phyloP scores from a whole-genome alignment of 768 basidiomycete species.

The Daedaleopsis sinensis region DNA sequence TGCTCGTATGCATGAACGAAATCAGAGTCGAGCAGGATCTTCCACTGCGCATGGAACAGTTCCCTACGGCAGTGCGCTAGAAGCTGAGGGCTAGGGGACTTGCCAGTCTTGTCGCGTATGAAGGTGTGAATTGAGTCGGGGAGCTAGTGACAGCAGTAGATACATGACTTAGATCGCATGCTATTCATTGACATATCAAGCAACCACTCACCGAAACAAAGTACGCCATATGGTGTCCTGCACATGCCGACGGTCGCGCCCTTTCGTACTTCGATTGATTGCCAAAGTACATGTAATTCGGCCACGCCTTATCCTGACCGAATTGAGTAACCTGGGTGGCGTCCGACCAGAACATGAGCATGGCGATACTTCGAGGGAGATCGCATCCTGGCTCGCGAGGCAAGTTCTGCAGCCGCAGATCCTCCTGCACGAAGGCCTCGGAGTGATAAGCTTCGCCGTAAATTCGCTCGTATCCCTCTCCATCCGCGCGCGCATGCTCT shows the following conservation, averaged over 20 bases:
- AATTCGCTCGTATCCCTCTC: constrained; percentile 12
- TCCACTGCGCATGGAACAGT: constrained; percentile 31
- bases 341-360: constrained; percentile 30
- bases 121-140: too few relatives aligned
- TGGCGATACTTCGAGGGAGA: constrained; percentile 23
- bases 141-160: too few relatives aligned
- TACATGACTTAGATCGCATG: too few relatives aligned
- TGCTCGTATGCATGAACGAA: constrained; percentile 27
- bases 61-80: constrained; percentile 34
- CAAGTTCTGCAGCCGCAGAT: constrained; percentile 14
- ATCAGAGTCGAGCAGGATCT: constrained; percentile 22
- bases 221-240: constrained; percentile 37
- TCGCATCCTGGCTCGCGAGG: constrained; percentile 23
- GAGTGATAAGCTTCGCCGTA: constrained; percentile 22
- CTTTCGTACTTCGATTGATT: constrained; percentile 44
- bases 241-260: constrained; percentile 30
- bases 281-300: constrained; percentile 42
- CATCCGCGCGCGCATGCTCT: too few relatives aligned
- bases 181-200: too few relatives aligned
- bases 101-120: not conserved
- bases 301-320: constrained; percentile 37
- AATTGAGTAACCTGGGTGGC: constrained; percentile 29
- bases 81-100: constrained; percentile 14
- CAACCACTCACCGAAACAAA: constrained; percentile 3
- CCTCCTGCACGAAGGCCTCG: constrained; percentile 16